phyloP scores from a whole-genome alignment of 2,329 filamentous ascomycete species.

The Colletotrichum higginsianum region DNA sequence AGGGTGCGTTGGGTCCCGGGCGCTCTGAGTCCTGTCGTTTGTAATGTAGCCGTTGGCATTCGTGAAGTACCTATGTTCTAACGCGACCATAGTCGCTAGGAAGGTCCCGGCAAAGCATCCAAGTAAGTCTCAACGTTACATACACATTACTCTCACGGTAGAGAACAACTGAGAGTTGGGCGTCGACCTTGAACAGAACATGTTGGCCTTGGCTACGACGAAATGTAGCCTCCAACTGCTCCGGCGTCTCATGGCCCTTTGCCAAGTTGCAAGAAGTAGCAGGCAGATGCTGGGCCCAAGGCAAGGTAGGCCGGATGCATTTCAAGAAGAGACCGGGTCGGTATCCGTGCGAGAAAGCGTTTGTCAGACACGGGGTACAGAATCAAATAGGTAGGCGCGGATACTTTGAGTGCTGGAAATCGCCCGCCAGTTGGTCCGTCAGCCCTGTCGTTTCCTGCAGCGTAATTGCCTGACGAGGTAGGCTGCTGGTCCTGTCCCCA shows the following conservation, averaged over 20 bases:
- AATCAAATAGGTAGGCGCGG: neutral
- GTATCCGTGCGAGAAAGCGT: neutral
- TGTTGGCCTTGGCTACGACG: neutral
- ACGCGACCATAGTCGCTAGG: neutral
- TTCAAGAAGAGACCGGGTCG: neutral
- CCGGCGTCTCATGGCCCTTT: neutral
- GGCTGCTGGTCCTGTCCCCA: neutral
- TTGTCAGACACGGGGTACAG: neutral
- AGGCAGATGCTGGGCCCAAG: slow-evolving; percentile 27
- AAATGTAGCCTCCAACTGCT: neutral
- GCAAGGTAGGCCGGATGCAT: slow-evolving; percentile 28
- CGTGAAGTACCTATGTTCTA: neutral
- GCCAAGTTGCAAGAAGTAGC: slow-evolving; percentile 25
- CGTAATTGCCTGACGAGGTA: neutral
- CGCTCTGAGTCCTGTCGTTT: neutral
- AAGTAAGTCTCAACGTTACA: neutral
- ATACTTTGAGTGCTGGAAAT: neutral
- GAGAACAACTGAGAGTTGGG: neutral
- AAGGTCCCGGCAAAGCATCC: neutral
- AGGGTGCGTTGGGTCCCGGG: neutral
- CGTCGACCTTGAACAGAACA: neutral
- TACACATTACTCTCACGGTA: neutral
- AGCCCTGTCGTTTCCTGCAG: neutral
- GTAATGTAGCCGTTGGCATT: neutral
- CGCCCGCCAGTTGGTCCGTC: neutral